A percentile compares a stretch with the other conserved stretches of the same genome.
Conservation (phyloP, 1,139 yeast species). For the Pichia sp. region DNA sequence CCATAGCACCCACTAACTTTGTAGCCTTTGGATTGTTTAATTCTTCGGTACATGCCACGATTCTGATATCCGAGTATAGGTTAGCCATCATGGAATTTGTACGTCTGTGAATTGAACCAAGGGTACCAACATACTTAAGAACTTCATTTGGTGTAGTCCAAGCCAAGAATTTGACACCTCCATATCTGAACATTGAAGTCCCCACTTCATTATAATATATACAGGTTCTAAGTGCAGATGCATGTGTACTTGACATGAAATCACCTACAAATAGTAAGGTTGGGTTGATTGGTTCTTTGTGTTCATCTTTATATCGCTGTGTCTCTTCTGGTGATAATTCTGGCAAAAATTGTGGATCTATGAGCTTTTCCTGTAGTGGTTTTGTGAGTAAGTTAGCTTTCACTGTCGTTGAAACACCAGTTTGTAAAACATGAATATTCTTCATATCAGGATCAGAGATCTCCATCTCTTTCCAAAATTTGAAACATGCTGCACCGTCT, state of each 20-base stretch:
- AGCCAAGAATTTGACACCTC: constrained; percentile 29
- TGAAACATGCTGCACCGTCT: constrained; percentile 43
- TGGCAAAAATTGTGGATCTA: constrained; percentile 23
- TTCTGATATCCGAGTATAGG: constrained; percentile 24
- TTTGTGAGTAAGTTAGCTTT: constrained; percentile 19
- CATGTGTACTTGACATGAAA: constrained; percentile 56
- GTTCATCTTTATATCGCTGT: constrained; percentile 1
- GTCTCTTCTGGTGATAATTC: constrained; percentile 24
- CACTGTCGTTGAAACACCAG: constrained; percentile 14
- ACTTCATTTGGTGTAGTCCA: constrained; percentile 29
- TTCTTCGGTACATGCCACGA: constrained; percentile 27
- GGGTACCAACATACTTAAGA: constrained; percentile 27
- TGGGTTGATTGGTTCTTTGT: constrained; percentile 43
- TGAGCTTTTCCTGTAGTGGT: constrained; percentile 22
- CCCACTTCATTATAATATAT: constrained; percentile 30
- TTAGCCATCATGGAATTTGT: constrained; percentile 29
- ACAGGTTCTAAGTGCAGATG: constrained; percentile 47
- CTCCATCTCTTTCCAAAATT: constrained; percentile 38
- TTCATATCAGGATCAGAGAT: constrained; percentile 29
- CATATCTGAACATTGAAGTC: constrained; percentile 28
- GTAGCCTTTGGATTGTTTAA: constrained; percentile 16
- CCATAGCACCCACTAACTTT: constrained; percentile 10
- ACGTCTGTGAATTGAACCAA: constrained; percentile 28
- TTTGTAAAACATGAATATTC: constrained; percentile 11
- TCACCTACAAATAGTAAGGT: constrained; percentile 66